A percentile compares a stretch with the other conserved stretches of the same genome.
These are phyloP conservation scores for Phaeosphaeriaceae sp. DNA, from an alignment of 2,329 filamentous ascomycete genomes.

Conservation along the genomic window DNA sequence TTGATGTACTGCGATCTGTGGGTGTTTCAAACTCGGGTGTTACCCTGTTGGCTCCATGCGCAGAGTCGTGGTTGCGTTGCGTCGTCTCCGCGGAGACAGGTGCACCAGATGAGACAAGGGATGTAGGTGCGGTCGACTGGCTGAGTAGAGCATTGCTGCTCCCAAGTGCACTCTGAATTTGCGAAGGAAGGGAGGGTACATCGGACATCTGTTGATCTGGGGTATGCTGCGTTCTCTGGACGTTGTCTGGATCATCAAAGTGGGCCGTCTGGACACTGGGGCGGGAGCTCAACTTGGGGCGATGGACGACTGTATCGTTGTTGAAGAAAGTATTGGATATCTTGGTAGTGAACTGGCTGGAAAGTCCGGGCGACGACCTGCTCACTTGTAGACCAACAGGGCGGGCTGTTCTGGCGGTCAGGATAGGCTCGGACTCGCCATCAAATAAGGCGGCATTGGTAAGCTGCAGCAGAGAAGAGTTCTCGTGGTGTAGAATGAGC, in stretches of 20 bases:
- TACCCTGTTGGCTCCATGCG: conserved; percentile 15
- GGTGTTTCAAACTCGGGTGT: conserved; percentile 23
- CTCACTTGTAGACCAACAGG: conserved; percentile 27
- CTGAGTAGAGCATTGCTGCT: conserved; percentile 37
- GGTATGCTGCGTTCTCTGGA: conserved; percentile 4
- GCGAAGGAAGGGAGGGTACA: conserved; percentile 32
- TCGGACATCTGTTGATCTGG: conserved; percentile 20
- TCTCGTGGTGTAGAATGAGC: conserved; percentile 16
- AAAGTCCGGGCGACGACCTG: conserved; percentile 39
- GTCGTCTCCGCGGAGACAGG: conserved; percentile 39
- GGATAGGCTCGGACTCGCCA: conserved; percentile 43
- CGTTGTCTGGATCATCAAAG: conserved; percentile 10
- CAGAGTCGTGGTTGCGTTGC: conserved; percentile 23
- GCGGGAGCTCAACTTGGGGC: conserved; percentile 35
- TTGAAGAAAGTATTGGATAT: conserved; percentile 35
- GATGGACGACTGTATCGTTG: conserved; percentile 41
- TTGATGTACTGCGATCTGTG: conserved; percentile 21
- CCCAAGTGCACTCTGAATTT: conserved; percentile 31
- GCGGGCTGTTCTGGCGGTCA: conserved; percentile 14
- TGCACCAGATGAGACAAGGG: conserved; percentile 40
- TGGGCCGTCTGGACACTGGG: conserved; percentile 30
- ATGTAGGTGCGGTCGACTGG: conserved; percentile 46
- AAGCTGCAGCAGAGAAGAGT: conserved; percentile 31
- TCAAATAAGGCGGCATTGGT: conserved; percentile 39
- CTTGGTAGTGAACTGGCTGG: conserved; percentile 32